Base-by-base conservation (phyloP, 441 rosid species). In the Bruguiera hainesii region DNA sequence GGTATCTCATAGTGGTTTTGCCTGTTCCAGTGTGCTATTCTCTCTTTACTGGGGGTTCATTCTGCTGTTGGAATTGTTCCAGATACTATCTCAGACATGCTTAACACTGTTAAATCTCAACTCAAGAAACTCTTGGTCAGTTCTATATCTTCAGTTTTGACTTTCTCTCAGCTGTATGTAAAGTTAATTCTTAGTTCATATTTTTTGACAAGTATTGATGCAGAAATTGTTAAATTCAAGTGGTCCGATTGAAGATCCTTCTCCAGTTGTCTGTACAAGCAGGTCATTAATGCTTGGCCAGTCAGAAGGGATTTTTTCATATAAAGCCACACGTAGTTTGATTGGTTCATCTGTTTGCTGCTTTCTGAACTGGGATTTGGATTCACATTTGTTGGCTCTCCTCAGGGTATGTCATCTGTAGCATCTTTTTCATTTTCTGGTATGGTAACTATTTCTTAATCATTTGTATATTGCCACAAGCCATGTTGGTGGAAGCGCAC, bases 201-300 rank as follows among this genome's bases (percentile, higher is more conserved):
- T 61, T 39, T 78, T 71, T 77, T 84, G 77, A 62, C 78, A 75
- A 77, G 79, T 68, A 56, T 70, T 73, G 62, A 74, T 84, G 88
- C 93, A 95, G 99, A 88, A 86, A 84, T 79, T 90, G 84, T 68
- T 92, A 75, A 78, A 80, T 69, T 86, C 85, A 55, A 76, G 73
- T 79, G 95, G 93, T 69, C 85, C 88, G 68, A 84, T 90, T 69
- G 95, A 90, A 82, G 98, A 95, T 87, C 97, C 97, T 69, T 95
- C 97, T 77, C 84, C 79, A 58, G 93, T 85, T 68, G 91, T 89
- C 67, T 67, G 69, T 68, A 91, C 95, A 66, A 87, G 87, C 67
- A 86, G 78, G 77, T 81, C 82, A 62, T 80, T 91, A 81, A 74
- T 84, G 71, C 84, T 86, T 76, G 89, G 86, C 78, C 84, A 86